Conservation (phyloP, 306 rosid genomes). For the Gillenia trifoliata region DNA sequence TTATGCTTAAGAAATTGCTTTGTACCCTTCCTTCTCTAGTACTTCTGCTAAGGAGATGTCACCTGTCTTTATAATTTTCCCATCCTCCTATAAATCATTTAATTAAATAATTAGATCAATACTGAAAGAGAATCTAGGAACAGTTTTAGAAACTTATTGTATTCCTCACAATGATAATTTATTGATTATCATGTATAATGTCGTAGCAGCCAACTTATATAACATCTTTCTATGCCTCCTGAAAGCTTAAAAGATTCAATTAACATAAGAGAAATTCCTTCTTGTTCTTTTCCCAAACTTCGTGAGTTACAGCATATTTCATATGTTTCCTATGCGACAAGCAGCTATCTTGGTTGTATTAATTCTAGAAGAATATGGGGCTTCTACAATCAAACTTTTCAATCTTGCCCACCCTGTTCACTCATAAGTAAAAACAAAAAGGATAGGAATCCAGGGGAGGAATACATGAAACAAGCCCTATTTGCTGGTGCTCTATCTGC, state of each 20-base stretch:
- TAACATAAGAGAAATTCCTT: background rate
- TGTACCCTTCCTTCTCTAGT: conserved; percentile 77
- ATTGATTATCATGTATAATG: background rate
- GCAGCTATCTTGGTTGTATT: background rate
- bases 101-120: background rate
- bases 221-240: background rate
- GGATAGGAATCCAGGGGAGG: background rate
- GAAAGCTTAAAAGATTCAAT: background rate
- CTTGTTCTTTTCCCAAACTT: background rate
- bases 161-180: background rate
- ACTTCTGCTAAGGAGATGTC: conserved; percentile 63
- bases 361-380: background rate
- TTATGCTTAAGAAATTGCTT: conserved; percentile 45
- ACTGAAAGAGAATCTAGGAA: background rate
- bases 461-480: background rate
- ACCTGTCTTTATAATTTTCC: conserved; percentile 75
- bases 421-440: background rate
- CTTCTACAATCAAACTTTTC: background rate
- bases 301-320: background rate
- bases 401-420: background rate
- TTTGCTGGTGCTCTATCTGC: background rate
- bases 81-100: conserved; percentile 50
- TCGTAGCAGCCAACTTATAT: background rate
- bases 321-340: background rate
- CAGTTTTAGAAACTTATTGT: background rate